Conservation (phyloP, 2,329 filamentous ascomycete genomes). For the Neopestalotiopsis rosae region DNA sequence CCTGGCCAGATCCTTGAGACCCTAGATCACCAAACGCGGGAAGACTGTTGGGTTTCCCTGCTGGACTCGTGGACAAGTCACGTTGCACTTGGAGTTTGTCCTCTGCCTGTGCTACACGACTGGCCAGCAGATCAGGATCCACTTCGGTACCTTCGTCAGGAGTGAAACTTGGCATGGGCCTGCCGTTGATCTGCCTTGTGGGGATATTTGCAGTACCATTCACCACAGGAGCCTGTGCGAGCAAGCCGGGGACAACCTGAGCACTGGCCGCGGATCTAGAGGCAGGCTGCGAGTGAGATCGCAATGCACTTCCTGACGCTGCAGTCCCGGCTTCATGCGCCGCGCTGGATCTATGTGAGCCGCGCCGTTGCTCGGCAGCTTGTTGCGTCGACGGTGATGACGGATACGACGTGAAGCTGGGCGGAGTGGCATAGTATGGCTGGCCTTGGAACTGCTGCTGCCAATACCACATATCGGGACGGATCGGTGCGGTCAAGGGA, state of each 20-base stretch:
- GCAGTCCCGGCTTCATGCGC: conserved; percentile 53
- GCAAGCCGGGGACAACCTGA: conserved; percentile 36
- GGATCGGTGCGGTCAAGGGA: conserved; percentile 62
- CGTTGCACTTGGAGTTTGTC: conserved; percentile 48
- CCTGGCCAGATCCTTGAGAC: conserved; percentile 40
- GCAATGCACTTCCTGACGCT: conserved; percentile 59
- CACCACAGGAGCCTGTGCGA: conserved; percentile 38
- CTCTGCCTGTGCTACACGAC: conserved; percentile 54
- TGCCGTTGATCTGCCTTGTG: conserved; percentile 51
- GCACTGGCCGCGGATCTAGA: conserved; percentile 47
- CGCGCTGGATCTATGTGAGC: conserved; percentile 58
- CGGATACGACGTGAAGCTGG: conserved; percentile 58
- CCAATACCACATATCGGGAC: conserved; percentile 62
- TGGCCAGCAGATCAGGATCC: conserved; percentile 49
- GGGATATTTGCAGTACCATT: conserved; percentile 42
- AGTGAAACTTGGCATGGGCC: conserved; percentile 60
- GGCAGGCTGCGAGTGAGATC: conserved; percentile 72
- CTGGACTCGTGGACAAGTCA: conserved; percentile 31
- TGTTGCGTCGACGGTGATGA: conserved; percentile 57
- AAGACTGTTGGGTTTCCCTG: conserved; percentile 35
- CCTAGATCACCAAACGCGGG: conserved; percentile 54
- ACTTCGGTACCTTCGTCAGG: conserved; percentile 55
- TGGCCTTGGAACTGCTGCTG: conserved; percentile 43
- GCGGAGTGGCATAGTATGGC: conserved; percentile 52
- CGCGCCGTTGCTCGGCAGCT: conserved; percentile 60